Evolutionary conservation across 805 yeast genomes (phyloP), one percentile per base, ranked within the genome.

Genomic region (Komagataella mondaviorum): DNA sequence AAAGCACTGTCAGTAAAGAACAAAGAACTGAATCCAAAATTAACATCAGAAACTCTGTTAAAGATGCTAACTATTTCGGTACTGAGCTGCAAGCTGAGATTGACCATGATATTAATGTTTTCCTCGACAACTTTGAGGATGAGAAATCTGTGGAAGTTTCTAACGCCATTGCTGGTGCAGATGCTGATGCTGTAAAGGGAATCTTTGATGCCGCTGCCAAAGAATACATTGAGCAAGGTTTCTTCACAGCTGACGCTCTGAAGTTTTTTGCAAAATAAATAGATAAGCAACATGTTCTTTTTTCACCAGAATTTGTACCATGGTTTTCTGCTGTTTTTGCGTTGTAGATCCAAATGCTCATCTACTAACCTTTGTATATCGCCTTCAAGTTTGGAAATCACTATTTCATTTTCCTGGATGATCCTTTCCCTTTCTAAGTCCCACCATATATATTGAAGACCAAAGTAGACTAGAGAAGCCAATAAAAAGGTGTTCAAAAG

Each of bases 21-120:
- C 74, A 88, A 87, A 83, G 84, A 96, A 76, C 69, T 82, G 46
- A 70, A 30, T 30, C 39, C 39, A 30, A 30, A 30, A 30, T 30
- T 14, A 30, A 30, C n/a, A 30, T 93, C 57, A 88, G 98, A 79
- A 70, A 71, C 60, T 75, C 89, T 53, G 88, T 81, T 58, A 88
- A 90, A 76, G 96, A 87, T 47, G 80, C 75, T 59, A 85, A 76
- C 53, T 88, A 88, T 78, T 89, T 88, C 59, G 93, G 93, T 59
- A 88, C 83, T 61, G 85, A 82, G 53, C 78, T 70, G 55, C 78
- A 79, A 55, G 76, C 91, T 49, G 69, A 71, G 54, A 83, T 85
- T 59, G 95, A 86, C 57, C 80, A 80, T 54, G 98, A 93, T 66
- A 68, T 88, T 58, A 95, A 83, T 56, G 72, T 81, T 55, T 73